Conservation (phyloP, 768 basidiomycete genomes). For the Podaxis mareebaensis region DNA sequence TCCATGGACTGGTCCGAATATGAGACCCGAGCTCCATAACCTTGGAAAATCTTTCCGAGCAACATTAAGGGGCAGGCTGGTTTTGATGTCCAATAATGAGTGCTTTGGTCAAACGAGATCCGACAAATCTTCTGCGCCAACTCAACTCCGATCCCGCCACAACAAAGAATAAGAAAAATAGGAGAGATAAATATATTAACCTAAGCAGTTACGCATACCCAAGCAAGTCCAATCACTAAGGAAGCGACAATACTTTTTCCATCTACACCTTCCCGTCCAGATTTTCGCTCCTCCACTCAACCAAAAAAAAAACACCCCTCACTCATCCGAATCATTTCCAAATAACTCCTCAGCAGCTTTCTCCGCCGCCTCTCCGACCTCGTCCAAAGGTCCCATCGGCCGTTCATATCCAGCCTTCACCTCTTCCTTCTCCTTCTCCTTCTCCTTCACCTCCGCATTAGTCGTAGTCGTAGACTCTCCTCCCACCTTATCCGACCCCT, state of each 20-base stretch:
- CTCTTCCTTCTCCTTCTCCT: conserved; percentile 15
- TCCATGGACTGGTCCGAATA: too few species aligned
- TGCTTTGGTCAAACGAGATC: too few species aligned
- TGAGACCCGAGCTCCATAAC: too few species aligned
- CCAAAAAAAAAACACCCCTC: background rate
- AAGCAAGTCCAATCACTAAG: background rate
- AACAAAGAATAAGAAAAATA: background rate
- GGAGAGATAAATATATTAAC: conserved; percentile 2
- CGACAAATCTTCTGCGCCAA: too few species aligned
- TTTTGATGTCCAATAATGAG: too few species aligned
- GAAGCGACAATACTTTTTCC: background rate
- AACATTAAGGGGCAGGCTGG: too few species aligned
- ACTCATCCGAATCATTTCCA: conserved; percentile 12
- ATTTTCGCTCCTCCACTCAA: too few species aligned
- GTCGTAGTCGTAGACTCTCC: conserved; percentile 16
- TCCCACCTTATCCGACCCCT: conserved; percentile 21
- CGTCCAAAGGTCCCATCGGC: conserved; percentile 41
- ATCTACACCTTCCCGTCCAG: background rate
- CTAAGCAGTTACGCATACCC: background rate
- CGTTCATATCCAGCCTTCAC: conserved; percentile 11
- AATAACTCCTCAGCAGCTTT: conserved; percentile 40
- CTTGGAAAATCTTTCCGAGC: too few species aligned
- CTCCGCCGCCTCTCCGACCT: conserved; percentile 50
- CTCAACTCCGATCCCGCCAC: background rate
- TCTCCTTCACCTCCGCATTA: conserved; percentile 14